A percentile compares a stretch with the other conserved stretches of the same genome.
Evolutionary conservation across 768 basidiomycete genomes (phyloP).

Genomic region (Fomitopsis pulvina): DNA sequence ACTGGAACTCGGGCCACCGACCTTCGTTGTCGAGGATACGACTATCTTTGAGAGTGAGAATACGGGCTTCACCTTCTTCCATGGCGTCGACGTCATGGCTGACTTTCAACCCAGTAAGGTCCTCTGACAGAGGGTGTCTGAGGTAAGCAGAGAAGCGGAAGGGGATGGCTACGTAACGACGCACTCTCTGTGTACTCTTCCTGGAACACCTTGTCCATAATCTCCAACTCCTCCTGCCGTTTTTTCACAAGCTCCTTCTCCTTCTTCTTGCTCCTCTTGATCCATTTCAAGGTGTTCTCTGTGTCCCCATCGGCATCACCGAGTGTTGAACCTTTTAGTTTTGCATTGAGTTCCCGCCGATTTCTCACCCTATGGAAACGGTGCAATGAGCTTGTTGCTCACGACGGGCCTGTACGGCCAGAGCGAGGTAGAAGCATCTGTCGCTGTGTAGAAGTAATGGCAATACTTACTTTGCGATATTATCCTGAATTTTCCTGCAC

Average conservation of each 20-base stretch:
- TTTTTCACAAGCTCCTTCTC: slow-evolving; percentile 85
- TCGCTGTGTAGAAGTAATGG: slow-evolving; percentile 11
- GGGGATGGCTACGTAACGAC: slow-evolving; percentile 26
- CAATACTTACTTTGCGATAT: slow-evolving; percentile 84
- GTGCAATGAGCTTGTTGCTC: slow-evolving; percentile 27
- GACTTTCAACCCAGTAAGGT: slow-evolving; percentile 92
- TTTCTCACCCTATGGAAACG: slow-evolving; percentile 73
- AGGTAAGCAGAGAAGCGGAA: neutral
- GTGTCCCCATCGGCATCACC: slow-evolving; percentile 77
- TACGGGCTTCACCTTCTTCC: slow-evolving; percentile 89
- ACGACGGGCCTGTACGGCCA: slow-evolving; percentile 32
- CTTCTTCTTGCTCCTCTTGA: slow-evolving; percentile 85
- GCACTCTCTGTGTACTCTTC: slow-evolving; percentile 84
- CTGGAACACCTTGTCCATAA: slow-evolving; percentile 70
- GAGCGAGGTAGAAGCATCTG: slow-evolving; percentile 24
- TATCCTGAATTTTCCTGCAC: slow-evolving; percentile 60
- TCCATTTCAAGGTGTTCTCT: slow-evolving; percentile 83
- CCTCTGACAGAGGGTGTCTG: slow-evolving; percentile 41
- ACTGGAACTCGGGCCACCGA: slow-evolving; percentile 23
- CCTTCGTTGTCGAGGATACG: slow-evolving; percentile 95
- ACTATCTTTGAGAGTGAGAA: slow-evolving; percentile 95
- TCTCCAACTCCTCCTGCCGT: slow-evolving; percentile 77
- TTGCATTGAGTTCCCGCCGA: slow-evolving; percentile 84
- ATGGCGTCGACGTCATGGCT: slow-evolving; percentile 90
- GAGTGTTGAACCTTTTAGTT: slow-evolving; percentile 88